Conservation (phyloP, 1,139 yeast species). For the Hemisphaericaspora subhashii region DNA sequence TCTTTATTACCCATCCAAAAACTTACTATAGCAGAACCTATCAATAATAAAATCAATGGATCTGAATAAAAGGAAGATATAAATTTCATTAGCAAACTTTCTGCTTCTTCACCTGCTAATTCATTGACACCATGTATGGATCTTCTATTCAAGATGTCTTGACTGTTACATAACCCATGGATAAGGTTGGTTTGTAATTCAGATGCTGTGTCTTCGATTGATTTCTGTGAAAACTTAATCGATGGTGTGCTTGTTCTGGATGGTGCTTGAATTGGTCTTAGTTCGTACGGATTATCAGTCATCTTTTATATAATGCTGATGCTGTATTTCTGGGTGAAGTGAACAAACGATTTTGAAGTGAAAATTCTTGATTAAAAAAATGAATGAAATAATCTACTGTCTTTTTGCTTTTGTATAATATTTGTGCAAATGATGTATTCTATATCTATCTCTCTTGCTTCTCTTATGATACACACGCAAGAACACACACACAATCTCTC, state of each 20-base stretch:
- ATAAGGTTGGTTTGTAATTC: slow-evolving; percentile 61
- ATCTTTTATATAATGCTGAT: too few relatives aligned
- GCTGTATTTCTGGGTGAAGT: not conserved
- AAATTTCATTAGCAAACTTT: slow-evolving; percentile 67
- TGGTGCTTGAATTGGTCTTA: slow-evolving; percentile 23
- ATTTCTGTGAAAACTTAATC: slow-evolving; percentile 52
- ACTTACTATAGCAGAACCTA: slow-evolving; percentile 83
- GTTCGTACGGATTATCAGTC: slow-evolving; percentile 18
- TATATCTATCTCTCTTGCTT: too few relatives aligned
- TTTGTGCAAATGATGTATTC: too few relatives aligned
- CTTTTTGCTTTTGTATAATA: too few relatives aligned
- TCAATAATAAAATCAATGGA: slow-evolving; percentile 80
- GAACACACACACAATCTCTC: too few relatives aligned
- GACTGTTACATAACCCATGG: slow-evolving; percentile 62
- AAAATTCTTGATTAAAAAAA: too few relatives aligned
- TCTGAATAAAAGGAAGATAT: slow-evolving; percentile 80
- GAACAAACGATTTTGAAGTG: too few relatives aligned
- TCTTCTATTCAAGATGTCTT: slow-evolving; percentile 71
- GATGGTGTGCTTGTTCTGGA: slow-evolving; percentile 42
- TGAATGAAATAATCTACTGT: too few relatives aligned
- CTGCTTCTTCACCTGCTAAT: slow-evolving; percentile 72
- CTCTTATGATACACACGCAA: too few relatives aligned
- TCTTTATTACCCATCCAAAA: slow-evolving; percentile 91
- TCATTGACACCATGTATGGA: slow-evolving; percentile 78
- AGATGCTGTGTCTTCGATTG: slow-evolving; percentile 60